Evolutionary conservation across 108 stramenopile genomes (phyloP).

Genomic region (Seminavis robusta): DNA sequence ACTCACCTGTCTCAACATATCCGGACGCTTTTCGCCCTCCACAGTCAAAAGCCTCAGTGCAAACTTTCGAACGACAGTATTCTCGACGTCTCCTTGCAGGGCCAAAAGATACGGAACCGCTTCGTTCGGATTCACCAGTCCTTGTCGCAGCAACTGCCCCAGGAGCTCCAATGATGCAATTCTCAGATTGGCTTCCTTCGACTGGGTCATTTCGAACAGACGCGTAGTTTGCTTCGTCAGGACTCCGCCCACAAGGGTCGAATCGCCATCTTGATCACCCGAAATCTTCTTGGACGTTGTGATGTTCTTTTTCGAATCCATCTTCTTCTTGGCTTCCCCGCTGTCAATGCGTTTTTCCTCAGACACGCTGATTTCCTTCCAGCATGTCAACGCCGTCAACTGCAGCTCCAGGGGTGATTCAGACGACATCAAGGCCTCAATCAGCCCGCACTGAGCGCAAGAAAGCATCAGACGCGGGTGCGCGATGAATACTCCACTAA

Average conservation of each 20-base stretch:
- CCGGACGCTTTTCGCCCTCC: conserved; percentile 86
- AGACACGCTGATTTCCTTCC: conserved; percentile 70
- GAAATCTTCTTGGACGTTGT: conserved; percentile 73
- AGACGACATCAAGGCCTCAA: conserved; percentile 46
- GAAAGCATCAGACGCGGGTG: conserved; percentile 72
- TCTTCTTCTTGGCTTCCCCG: conserved; percentile 70
- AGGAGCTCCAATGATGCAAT: conserved; percentile 66
- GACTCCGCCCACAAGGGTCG: conserved; percentile 77
- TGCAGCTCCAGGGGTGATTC: conserved; percentile 52
- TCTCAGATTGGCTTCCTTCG: conserved; percentile 51
- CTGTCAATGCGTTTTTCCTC: conserved; percentile 82
- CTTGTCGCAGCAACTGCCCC: conserved; percentile 83
- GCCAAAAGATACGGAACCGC: conserved; percentile 80
- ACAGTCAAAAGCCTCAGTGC: conserved; percentile 66
- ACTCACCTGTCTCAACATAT: conserved; percentile 79
- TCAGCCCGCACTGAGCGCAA: conserved; percentile 65
- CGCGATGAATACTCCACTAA: conserved; percentile 75
- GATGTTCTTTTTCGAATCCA: conserved; percentile 62
- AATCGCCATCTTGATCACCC: conserved; percentile 88
- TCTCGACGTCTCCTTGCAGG: conserved; percentile 83
- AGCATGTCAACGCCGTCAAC: conserved; percentile 64
- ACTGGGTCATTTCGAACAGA: conserved; percentile 68
- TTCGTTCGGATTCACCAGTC: conserved; percentile 88
- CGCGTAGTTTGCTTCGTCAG: conserved; percentile 68
- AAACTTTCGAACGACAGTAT: conserved; percentile 54